A percentile compares a stretch with the other conserved stretches of the same genome.
These are phyloP conservation scores for Podospora pseudocomata DNA, from an alignment of 495 filamentous ascomycete genomes.

Conservation along the genomic window DNA sequence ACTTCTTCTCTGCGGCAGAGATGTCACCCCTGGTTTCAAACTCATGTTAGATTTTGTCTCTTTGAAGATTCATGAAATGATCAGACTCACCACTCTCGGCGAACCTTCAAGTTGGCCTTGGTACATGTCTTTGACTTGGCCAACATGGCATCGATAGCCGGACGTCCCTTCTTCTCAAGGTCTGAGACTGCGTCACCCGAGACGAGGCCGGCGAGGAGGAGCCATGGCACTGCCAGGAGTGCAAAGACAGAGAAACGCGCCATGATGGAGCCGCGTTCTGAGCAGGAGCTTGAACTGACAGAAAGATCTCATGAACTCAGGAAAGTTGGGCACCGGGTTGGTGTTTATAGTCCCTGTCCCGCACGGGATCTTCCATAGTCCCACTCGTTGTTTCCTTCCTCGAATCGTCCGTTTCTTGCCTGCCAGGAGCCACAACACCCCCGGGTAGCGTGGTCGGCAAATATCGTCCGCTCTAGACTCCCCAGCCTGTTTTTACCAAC, in stretches of 20 bases:
- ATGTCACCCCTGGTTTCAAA: conserved; percentile 47
- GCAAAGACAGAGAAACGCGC: conserved; percentile 24
- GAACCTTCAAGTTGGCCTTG: conserved; percentile 43
- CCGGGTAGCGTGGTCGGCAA: conserved; percentile 16
- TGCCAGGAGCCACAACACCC: neutral
- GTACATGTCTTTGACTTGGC: conserved; percentile 48
- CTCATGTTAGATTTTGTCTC: neutral
- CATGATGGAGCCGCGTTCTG: conserved; percentile 19
- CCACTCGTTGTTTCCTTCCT: neutral
- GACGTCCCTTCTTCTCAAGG: conserved; percentile 41
- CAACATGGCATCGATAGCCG: conserved; percentile 37
- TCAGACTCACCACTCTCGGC: conserved; percentile 46
- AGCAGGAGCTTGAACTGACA: conserved; percentile 6
- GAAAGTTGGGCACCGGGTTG: neutral
- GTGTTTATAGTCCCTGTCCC: neutral
- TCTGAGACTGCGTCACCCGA: conserved; percentile 41
- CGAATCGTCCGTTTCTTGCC: conserved; percentile 8
- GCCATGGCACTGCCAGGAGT: conserved; percentile 31
- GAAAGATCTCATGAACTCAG: neutral
- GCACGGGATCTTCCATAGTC: neutral
- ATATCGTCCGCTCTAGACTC: conserved; percentile 8
- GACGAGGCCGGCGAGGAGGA: conserved; percentile 25
- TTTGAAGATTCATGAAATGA: neutral
- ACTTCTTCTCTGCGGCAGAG: conserved; percentile 45
- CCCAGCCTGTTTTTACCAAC: neutral